Evolutionary conservation across 2,329 filamentous ascomycete species (phyloP).

Genomic region (Ceratocystis ficicola): DNA sequence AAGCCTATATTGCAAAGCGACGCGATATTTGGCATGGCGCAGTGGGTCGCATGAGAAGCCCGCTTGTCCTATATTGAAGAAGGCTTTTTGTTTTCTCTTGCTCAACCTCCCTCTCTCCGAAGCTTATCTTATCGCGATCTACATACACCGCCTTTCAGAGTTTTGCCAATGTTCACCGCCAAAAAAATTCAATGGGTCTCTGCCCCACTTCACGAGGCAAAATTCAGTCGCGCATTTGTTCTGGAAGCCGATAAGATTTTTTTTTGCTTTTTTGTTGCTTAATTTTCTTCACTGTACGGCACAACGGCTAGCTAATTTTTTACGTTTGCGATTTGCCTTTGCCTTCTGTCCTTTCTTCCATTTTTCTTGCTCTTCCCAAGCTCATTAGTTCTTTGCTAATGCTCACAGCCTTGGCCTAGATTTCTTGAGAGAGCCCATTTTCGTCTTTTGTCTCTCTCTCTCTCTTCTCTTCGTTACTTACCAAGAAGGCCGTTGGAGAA

Average conservation of each 20-base stretch:
- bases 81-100: background rate
- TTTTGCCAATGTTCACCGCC: slow-evolving; percentile 37
- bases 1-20: too few relatives aligned
- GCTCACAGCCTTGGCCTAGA: background rate
- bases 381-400: background rate
- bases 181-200: slow-evolving; percentile 32
- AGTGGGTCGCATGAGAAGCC: too few relatives aligned
- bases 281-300: background rate
- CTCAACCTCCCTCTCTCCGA: background rate
- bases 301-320: background rate
- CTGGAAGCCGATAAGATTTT: background rate
- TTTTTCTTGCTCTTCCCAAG: background rate
- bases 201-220: slow-evolving; percentile 20
- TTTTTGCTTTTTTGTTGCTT: slow-evolving; percentile 3
- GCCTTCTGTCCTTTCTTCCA: background rate
- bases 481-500: background rate
- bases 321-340: background rate
- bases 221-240: slow-evolving; percentile 15
- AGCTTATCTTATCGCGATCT: slow-evolving; percentile 8
- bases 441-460: background rate
- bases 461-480: background rate
- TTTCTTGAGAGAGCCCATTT: background rate
- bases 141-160: slow-evolving; percentile 12
- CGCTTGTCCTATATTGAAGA: too few relatives aligned
- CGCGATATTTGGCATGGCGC: too few relatives aligned